These are phyloP conservation scores for Elaphomyces granulatus DNA, from an alignment of 495 filamentous ascomycete species.

Conservation along the genomic window DNA sequence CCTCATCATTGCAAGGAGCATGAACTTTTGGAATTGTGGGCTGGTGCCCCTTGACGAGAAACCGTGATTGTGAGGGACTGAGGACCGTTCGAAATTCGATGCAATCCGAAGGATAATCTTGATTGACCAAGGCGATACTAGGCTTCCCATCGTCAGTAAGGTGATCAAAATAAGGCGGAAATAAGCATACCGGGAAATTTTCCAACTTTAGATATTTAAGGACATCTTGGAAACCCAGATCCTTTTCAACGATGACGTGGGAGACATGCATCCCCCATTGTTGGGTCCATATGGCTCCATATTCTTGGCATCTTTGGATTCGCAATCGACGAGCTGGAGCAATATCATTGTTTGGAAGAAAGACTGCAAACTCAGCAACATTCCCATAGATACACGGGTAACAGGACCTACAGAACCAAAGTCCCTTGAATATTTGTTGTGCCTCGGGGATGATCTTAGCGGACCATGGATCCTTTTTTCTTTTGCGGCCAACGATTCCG, in stretches of 20 bases:
- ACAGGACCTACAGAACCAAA: slow-evolving; percentile 42
- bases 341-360: slow-evolving; percentile 68
- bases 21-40: slow-evolving; percentile 1
- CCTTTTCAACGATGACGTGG: slow-evolving; percentile 70
- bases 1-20: background rate
- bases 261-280: slow-evolving; percentile 41
- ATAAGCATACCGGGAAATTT: slow-evolving; percentile 30
- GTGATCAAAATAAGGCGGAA: slow-evolving; percentile 5
- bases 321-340: slow-evolving; percentile 48
- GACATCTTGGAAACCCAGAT: slow-evolving; percentile 50
- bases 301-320: slow-evolving; percentile 60
- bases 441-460: slow-evolving; percentile 37
- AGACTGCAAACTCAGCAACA: slow-evolving; percentile 32
- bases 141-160: slow-evolving; percentile 27
- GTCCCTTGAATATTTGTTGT: slow-evolving; percentile 48
- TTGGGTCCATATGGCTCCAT: slow-evolving; percentile 53
- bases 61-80: slow-evolving; percentile 42
- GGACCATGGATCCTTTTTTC: slow-evolving; percentile 6
- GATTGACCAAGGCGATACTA: slow-evolving; percentile 52
- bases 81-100: slow-evolving; percentile 45
- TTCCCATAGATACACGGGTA: background rate
- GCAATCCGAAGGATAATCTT: slow-evolving; percentile 68
- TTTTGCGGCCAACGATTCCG: too few relatives aligned
- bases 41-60: slow-evolving; percentile 36
- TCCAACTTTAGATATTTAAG: slow-evolving; percentile 40